These are phyloP conservation scores for Helianthus tuberosus DNA, from an alignment of 129 eudicot species.

Conservation along the genomic window DNA sequence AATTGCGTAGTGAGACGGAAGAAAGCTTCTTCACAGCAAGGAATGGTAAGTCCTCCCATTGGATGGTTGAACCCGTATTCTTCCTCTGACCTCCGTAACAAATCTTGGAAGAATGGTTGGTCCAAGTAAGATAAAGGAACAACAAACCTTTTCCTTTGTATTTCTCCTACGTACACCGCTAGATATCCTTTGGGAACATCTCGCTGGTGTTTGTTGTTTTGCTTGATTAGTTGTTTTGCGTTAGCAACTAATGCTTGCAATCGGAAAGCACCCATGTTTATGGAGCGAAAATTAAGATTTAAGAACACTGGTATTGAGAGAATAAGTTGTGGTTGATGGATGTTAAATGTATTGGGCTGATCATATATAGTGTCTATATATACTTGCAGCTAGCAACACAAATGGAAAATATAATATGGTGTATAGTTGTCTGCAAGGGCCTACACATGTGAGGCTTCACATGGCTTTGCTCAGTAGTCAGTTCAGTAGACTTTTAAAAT, in stretches of 20 bases:
- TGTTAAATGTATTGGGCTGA: not conserved
- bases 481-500: slow-evolving; percentile 9
- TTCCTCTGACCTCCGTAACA: slow-evolving; percentile 48
- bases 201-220: slow-evolving; percentile 14
- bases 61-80: slow-evolving; percentile 54
- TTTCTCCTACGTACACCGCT: slow-evolving; percentile 53
- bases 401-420: not conserved
- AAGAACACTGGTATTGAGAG: not conserved
- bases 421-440: slow-evolving; percentile 21
- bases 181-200: slow-evolving; percentile 51
- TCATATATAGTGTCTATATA: slow-evolving; percentile 20
- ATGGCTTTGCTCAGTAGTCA: slow-evolving; percentile 32
- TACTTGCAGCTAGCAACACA: slow-evolving; percentile 19
- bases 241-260: slow-evolving; percentile 30
- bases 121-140: slow-evolving; percentile 47
- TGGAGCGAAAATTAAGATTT: not conserved
- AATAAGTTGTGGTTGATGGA: slow-evolving; percentile 6
- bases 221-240: slow-evolving; percentile 28
- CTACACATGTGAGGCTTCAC: slow-evolving; percentile 33
- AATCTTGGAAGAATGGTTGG: slow-evolving; percentile 48
- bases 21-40: slow-evolving; percentile 46
- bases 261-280: slow-evolving; percentile 26
- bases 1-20: slow-evolving; percentile 32
- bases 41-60: slow-evolving; percentile 56
- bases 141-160: slow-evolving; percentile 36